Evolutionary conservation across 352 stramenopile genomes (phyloP).

Genomic region (Phytopythium boreale): DNA sequence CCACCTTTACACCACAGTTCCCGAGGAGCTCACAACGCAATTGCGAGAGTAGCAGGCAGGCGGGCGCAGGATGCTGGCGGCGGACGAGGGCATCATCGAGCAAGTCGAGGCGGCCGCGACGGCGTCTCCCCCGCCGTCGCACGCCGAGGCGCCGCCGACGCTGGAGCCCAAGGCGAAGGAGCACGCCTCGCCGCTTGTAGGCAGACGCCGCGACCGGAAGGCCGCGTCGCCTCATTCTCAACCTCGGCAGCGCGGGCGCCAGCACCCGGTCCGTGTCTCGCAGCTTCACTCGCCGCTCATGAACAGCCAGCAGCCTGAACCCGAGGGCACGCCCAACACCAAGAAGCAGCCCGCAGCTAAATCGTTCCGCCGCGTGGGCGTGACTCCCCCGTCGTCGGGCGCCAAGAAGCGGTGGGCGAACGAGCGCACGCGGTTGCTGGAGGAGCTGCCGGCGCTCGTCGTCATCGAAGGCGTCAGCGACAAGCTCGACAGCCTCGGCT

Average conservation of each 20-base stretch:
- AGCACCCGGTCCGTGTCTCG: not conserved
- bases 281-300: not conserved
- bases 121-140: not conserved
- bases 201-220: not conserved
- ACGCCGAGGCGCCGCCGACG: not conserved
- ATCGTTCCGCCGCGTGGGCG: not conserved
- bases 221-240: not conserved
- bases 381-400: not conserved
- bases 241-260: not conserved
- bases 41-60: not conserved
- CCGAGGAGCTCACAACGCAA: not conserved
- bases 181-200: not conserved
- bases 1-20: not conserved
- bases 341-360: conserved; percentile 1
- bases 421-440: conserved; percentile 8
- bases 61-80: not conserved
- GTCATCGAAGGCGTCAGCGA: not conserved
- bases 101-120: not conserved
- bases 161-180: not conserved
- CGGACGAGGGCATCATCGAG: not conserved
- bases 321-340: conserved; percentile 4
- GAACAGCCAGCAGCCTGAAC: not conserved
- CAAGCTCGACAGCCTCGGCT: not conserved
- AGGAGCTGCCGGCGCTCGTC: not conserved
- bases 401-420: not conserved